Evolutionary conservation across 208 protist species (phyloP), one percentile per base, ranked within the genome.

Genomic region (Phytomonas serpens): DNA sequence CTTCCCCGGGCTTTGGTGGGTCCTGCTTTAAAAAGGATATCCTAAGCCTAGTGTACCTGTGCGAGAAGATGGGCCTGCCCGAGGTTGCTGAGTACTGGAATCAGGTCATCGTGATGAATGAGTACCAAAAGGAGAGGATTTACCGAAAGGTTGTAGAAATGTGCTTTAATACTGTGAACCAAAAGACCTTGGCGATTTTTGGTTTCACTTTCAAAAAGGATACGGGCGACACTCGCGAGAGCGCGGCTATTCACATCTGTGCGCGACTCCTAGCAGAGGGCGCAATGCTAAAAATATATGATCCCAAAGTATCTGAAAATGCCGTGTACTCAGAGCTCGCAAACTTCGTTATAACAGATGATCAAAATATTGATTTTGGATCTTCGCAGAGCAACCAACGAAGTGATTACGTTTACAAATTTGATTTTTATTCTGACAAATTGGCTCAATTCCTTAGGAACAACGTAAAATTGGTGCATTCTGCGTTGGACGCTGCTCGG

Each of bases 171-270:
- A 99, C 93, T 5, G 83, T 99, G 6, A 72, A 72, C 19, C 76
- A 73, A 61, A 99, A 99, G 83, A 92, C 83, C 27, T 97, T 99
- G 67, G 80, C 87, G 16, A 75, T 98, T 42, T 86, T 98, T 47
- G 98, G 98, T 13, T 99, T 99, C 77, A 97, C 98, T 29, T 99
- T 99, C 83, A 99, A 99, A 87, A 98, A 97, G 76, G 86, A 99
- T 77, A 99, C 97, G n/a, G 95, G 95, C 52, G 98, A 99, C 77
- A 98, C 93, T 27, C 83, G 97, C 27, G 97, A 99, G 80, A 93
- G 92, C 64, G 74, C 97, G 4, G 87, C 97, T 33, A 97, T 99
- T 70, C 77, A 93, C 71, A 81, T 99, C 31, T 89, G 77, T 65
- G 71, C 82, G 23, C 74, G 85, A 3, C 82, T 99, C 6, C 75